Percentiles rank a stretch among this genome's conserved stretches.
phyloP scores from a whole-genome alignment of 2,329 filamentous ascomycete species.

The Pyrenophora teres region DNA sequence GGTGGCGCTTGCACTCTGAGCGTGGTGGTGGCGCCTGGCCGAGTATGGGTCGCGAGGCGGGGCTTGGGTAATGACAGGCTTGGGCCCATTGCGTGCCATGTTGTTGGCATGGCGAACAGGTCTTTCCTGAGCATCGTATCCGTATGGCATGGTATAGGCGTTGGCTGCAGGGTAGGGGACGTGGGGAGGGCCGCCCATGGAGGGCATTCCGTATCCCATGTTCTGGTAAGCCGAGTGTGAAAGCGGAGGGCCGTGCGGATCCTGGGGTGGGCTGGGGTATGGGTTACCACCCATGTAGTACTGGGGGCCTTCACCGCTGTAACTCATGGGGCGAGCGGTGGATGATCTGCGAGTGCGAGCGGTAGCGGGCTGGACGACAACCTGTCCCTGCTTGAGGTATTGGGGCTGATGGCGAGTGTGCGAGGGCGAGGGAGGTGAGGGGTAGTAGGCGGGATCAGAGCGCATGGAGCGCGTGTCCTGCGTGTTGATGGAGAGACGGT shows the following conservation, averaged over 20 bases:
- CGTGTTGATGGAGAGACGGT: slow-evolving; percentile 25
- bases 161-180: slow-evolving; percentile 20
- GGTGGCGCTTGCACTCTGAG: slow-evolving; percentile 12
- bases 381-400: slow-evolving; percentile 30
- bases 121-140: slow-evolving; percentile 26
- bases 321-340: slow-evolving; percentile 41
- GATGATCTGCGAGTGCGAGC: slow-evolving; percentile 35
- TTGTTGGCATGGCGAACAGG: slow-evolving; percentile 31
- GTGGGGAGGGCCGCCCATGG: slow-evolving; percentile 19
- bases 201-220: slow-evolving; percentile 17
- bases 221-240: slow-evolving; percentile 36
- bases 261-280: slow-evolving; percentile 31
- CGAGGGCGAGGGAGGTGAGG: slow-evolving; percentile 36
- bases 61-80: slow-evolving; percentile 32
- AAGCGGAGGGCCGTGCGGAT: slow-evolving; percentile 38
- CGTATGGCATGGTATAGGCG: slow-evolving; percentile 17
- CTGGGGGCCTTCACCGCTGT: slow-evolving; percentile 30
- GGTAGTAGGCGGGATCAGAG: slow-evolving; percentile 36
- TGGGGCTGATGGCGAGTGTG: slow-evolving; percentile 25
- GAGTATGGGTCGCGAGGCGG: slow-evolving; percentile 28
- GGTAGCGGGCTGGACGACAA: slow-evolving; percentile 34
- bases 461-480: slow-evolving; percentile 33
- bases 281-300: slow-evolving; percentile 26
- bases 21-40: slow-evolving; percentile 32
- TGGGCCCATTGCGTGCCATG: slow-evolving; percentile 20